These are phyloP conservation scores for Aquilaria agallochum DNA, from an alignment of 441 rosid species.

Conservation along the genomic window DNA sequence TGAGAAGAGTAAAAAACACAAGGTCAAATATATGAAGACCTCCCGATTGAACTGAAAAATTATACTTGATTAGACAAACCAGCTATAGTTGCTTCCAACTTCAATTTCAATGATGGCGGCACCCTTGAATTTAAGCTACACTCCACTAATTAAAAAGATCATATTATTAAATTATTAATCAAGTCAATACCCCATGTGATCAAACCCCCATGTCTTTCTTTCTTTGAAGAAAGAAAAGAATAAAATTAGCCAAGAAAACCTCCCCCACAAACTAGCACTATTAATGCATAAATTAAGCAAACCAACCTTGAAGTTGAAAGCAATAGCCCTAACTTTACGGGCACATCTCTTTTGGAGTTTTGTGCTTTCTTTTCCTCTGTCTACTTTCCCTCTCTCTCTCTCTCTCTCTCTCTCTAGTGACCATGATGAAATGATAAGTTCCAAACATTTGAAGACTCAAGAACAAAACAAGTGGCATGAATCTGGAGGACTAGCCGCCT, in stretches of 20 bases:
- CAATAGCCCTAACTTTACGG: neutral
- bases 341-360: too few species aligned
- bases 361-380: too few species aligned
- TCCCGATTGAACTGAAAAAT: too few species aligned
- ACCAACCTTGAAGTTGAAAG: constrained; percentile 2
- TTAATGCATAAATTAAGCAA: neutral
- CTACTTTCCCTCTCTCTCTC: neutral
- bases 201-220: neutral
- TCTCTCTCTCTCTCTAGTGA: neutral
- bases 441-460: constrained; percentile 20
- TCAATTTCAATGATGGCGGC: too few species aligned
- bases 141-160: too few species aligned
- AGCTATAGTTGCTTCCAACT: too few species aligned
- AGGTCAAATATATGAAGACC: too few species aligned
- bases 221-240: neutral
- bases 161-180: neutral
- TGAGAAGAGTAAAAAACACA: too few species aligned
- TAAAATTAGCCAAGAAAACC: neutral
- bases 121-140: too few species aligned
- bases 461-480: constrained; percentile 8
- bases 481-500: constrained; percentile 19
- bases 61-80: too few species aligned
- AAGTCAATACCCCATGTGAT: constrained; percentile 18
- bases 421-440: constrained; percentile 24
- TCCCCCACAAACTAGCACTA: neutral